A percentile compares a stretch with the other conserved stretches of the same genome.
Evolutionary conservation across 441 rosid species (phyloP).

Genomic region (Adansonia rubrostipa): DNA sequence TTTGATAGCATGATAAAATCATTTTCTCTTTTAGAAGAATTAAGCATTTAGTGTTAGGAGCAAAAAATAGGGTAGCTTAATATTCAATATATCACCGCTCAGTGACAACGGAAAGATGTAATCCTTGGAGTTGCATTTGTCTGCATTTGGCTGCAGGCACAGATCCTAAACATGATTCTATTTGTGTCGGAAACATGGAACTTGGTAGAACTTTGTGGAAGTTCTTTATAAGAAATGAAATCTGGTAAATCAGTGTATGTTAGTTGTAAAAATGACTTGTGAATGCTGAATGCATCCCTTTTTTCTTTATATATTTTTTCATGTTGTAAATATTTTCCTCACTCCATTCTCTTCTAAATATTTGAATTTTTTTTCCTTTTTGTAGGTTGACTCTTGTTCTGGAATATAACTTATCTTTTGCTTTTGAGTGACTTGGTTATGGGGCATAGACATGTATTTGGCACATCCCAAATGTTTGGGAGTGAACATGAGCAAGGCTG

Average conservation of each 20-base stretch:
- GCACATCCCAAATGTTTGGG: conserved; percentile 54
- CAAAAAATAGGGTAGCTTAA: background rate
- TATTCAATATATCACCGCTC: background rate
- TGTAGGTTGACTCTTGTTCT: conserved; percentile 47
- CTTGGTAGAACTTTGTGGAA: background rate
- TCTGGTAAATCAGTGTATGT: background rate
- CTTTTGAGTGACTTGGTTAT: conserved; percentile 36
- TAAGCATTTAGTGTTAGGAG: background rate
- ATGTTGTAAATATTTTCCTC: background rate
- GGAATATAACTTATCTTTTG: conserved; percentile 24
- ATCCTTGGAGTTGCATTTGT: background rate
- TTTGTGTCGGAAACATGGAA: background rate
- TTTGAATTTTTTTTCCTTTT: conserved; percentile 22
- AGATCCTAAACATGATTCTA: background rate
- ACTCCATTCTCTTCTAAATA: conserved; percentile 24
- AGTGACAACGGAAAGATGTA: background rate
- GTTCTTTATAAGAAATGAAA: conserved; percentile 1
- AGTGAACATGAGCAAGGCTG: conserved; percentile 67
- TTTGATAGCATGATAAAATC: background rate
- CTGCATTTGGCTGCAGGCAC: background rate
- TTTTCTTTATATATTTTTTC: background rate
- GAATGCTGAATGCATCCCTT: background rate
- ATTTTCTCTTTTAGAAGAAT: background rate
- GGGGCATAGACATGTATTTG: conserved; percentile 70
- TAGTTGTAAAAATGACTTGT: background rate